Evolutionary conservation across 192 early-diverging fungal species (phyloP), one percentile per base, ranked within the genome.

Genomic region (Coemansia sp.): DNA sequence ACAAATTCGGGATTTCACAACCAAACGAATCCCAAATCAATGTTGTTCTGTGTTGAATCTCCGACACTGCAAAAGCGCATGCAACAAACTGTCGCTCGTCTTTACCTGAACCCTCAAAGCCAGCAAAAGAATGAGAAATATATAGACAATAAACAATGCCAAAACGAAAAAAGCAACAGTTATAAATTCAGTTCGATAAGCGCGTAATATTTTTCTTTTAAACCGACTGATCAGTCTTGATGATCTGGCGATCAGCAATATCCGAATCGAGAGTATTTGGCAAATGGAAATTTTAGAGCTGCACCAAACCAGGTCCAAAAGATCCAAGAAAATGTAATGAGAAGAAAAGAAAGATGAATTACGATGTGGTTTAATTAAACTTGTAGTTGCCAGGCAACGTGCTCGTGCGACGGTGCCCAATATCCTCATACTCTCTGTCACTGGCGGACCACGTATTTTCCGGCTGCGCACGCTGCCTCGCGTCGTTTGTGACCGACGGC

Each of bases 391-490:
- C 70, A 38, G 76, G 70, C 32, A 73, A 23, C 7, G 60, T 67
- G 64, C 60, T 79, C 22, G 66, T 66, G 24, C 71, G 67, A 7
- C 66, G 67, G 15, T 66, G 67, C 0, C 77, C 77, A 17, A 73
- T 62, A 51, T 80, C 77, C 58, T 70, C 76, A 27, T 60, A 73
- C 22, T 70, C 76, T 1, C 73, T 67, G 5, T 61, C 48, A 35
- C 49, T 27, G n/a, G 9, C 35, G 1, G 37, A 7, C 27, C 15
- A n/a, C 8, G 35, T 5, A 2, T 22, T 15, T n/a, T 5, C 15
- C 2, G 15, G 53, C 29, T 56, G 55, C 55, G 19, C 39, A 8
- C 23, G 17, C 1, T 17, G 32, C 51, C 15, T 6, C 14, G 14
- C 24, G 17, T 63, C 62, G 4, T 27, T 29, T 4, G 49, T 11